Evolutionary conservation across 495 filamentous ascomycete genomes (phyloP).

Genomic region (Hyaloscypha bicolor): DNA sequence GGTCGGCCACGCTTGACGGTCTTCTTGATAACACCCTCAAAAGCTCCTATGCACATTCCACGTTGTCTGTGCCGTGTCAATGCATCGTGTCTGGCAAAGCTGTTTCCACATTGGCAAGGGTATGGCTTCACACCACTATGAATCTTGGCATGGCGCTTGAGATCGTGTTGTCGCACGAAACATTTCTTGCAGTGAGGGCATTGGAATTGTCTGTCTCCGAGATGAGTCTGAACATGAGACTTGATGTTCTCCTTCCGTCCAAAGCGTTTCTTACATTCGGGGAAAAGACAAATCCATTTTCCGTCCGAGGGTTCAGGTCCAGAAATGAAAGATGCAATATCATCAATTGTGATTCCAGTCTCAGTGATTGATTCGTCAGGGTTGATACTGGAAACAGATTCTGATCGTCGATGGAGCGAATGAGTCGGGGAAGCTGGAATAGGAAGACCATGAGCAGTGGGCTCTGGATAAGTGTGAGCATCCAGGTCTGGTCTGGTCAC

Average conservation of each 20-base stretch:
- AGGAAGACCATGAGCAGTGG: conserved; percentile 23
- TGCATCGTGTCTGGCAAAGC: conserved; percentile 91
- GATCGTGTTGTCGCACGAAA: conserved; percentile 94
- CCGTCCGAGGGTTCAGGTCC: conserved; percentile 73
- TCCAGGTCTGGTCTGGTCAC: conserved; percentile 40
- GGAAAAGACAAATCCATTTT: conserved; percentile 85
- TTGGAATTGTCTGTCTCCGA: conserved; percentile 90
- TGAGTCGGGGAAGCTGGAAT: conserved; percentile 33
- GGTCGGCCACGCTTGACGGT: conserved; percentile 67
- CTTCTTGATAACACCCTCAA: conserved; percentile 78
- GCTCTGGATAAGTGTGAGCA: conserved; percentile 26
- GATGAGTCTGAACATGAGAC: conserved; percentile 95
- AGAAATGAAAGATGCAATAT: conserved; percentile 82
- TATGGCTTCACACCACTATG: conserved; percentile 93
- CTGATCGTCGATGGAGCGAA: conserved; percentile 49
- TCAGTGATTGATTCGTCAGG: conserved; percentile 56
- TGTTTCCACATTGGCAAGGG: conserved; percentile 85
- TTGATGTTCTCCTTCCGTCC: conserved; percentile 97
- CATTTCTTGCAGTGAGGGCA: conserved; percentile 89
- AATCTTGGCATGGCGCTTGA: conserved; percentile 96
- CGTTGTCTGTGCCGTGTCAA: conserved; percentile 91
- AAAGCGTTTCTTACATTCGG: conserved; percentile 81
- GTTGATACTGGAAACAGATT: conserved; percentile 58
- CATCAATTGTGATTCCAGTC: conserved; percentile 83
- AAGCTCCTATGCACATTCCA: conserved; percentile 91